These are phyloP conservation scores for Scenedesmus sp. DNA, from an alignment of 163 green algal species.

Conservation along the genomic window DNA sequence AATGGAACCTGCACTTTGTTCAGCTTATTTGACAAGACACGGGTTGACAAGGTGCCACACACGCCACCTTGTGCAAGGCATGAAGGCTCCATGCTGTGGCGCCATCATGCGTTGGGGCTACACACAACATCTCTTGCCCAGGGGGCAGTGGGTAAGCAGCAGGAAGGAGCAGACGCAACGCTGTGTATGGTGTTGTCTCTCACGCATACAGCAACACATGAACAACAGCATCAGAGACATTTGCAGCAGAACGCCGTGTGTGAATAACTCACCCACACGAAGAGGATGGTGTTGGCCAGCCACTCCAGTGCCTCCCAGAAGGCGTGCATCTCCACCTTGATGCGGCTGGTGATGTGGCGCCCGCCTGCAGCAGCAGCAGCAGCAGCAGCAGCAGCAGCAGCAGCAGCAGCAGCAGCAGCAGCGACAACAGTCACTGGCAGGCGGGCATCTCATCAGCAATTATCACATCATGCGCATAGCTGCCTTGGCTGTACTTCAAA, in stretches of 20 bases:
- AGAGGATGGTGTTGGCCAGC: conserved; percentile 90
- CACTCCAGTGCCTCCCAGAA: conserved; percentile 85
- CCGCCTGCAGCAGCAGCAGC: conserved; percentile 9
- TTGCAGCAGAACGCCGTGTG: neutral
- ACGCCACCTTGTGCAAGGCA: no score
- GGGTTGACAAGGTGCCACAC: neutral
- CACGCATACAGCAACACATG: neutral
- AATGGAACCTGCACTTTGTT: no score
- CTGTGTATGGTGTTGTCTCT: no score
- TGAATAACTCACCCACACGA: conserved; percentile 66
- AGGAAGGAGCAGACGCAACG: no score
- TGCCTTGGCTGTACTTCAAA: no score
- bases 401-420: neutral
- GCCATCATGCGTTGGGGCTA: no score
- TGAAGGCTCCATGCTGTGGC: no score
- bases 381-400: neutral
- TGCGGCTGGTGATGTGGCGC: conserved; percentile 53
- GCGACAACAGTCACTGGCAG: neutral
- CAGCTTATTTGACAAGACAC: neutral
- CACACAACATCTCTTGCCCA: no score
- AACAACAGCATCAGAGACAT: neutral
- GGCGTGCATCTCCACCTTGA: conserved; percentile 68
- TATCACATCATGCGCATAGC: no score
- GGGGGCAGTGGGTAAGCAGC: no score
- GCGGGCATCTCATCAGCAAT: no score